A percentile compares a stretch with the other conserved stretches of the same genome.
phyloP scores from a whole-genome alignment of 1,284 basidiomycete genomes.

The Kalmanozyma brasiliensis region DNA sequence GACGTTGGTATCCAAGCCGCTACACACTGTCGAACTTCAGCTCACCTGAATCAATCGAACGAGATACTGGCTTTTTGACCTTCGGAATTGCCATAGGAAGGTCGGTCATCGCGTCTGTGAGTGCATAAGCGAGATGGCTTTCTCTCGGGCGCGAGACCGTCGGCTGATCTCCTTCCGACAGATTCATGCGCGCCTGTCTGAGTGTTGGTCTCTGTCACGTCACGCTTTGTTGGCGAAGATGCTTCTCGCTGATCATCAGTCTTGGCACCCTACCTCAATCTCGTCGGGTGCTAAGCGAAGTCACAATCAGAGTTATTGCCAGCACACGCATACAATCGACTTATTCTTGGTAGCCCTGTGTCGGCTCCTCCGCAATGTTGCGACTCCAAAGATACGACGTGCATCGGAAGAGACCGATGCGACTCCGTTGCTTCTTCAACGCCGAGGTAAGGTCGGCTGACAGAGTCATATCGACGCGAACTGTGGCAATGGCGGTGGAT shows the following conservation, averaged over 20 bases:
- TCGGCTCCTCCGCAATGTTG: background rate
- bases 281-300: background rate
- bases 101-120: background rate
- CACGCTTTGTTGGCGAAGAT: background rate
- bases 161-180: constrained; percentile 39
- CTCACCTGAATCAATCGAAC: too few species aligned
- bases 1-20: too few species aligned
- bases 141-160: constrained; percentile 14
- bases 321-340: constrained; percentile 6
- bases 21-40: too few species aligned
- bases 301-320: constrained; percentile 3
- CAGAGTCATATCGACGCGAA: background rate
- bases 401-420: constrained; percentile 21
- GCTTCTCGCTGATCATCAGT: background rate
- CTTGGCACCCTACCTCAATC: constrained; percentile 16
- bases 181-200: constrained; percentile 14
- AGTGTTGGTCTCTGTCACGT: constrained; percentile 3
- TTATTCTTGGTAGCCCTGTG: background rate
- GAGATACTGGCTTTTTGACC: too few species aligned
- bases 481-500: too few species aligned
- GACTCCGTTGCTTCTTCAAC: constrained; percentile 3
- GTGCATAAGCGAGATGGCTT: constrained; percentile 24
- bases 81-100: too few species aligned
- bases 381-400: background rate
- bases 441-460: constrained; percentile 22